phyloP scores from a whole-genome alignment of 208 protist genomes.

The Paratrypanosoma confusum region DNA sequence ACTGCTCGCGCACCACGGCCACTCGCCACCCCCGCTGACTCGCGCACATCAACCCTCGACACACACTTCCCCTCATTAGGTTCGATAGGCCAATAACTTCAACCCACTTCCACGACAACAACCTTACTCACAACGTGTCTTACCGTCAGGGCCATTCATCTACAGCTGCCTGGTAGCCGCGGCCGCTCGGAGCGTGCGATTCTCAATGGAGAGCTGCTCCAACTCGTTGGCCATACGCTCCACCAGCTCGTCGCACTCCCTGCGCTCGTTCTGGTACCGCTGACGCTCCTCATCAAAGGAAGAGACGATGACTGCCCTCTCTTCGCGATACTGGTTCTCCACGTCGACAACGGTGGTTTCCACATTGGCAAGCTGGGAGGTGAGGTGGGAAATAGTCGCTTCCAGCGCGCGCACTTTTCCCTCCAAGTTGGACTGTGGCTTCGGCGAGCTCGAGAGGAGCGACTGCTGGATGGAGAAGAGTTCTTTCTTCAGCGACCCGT shows the following conservation, averaged over 20 bases:
- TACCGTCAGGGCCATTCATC: no score
- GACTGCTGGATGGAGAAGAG: constrained; percentile 11
- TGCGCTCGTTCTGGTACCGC: constrained; percentile 24
- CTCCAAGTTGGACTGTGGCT: not conserved
- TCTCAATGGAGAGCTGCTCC: constrained; percentile 17
- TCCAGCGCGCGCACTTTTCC: constrained; percentile 22
- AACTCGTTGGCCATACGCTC: constrained; percentile 43
- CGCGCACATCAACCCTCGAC: no score
- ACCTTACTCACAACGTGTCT: no score
- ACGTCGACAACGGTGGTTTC: constrained; percentile 32
- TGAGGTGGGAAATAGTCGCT: constrained; percentile 16
- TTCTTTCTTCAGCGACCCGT: constrained; percentile 7
- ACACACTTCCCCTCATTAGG: no score
- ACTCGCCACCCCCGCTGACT: no score
- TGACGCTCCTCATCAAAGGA: constrained; percentile 28
- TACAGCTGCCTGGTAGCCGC: constrained; percentile 8
- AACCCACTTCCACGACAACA: no score
- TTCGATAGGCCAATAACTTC: no score
- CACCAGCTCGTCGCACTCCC: constrained; percentile 43
- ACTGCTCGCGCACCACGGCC: no score
- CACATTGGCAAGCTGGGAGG: constrained; percentile 29
- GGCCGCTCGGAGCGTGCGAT: constrained; percentile 7
- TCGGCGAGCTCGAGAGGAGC: constrained; percentile 7
- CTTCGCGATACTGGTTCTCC: constrained; percentile 24
- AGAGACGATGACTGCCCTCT: constrained; percentile 33